Conservation (phyloP, 208 protist species). For the Porcisia hertigi region DNA sequence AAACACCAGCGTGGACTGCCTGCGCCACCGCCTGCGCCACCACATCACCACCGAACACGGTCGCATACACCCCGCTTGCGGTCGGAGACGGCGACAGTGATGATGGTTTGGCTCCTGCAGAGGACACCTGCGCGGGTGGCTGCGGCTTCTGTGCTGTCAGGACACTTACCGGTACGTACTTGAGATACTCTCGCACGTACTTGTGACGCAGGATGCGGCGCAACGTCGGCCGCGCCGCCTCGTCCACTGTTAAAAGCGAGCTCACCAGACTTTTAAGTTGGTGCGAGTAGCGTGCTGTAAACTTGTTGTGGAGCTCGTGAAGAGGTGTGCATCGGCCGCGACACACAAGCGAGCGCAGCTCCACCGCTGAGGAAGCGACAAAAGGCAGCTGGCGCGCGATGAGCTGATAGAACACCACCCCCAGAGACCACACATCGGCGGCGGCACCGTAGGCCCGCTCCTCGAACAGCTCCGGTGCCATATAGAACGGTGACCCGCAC, state of each 20-base stretch:
- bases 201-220: constrained; percentile 54
- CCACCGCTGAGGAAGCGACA: constrained; percentile 18
- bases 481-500: constrained; percentile 90
- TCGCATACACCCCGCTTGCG: constrained; percentile 30
- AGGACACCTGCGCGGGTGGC: neutral
- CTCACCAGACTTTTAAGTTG: constrained; percentile 60
- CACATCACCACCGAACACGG: constrained; percentile 49
- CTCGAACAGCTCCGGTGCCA: constrained; percentile 93
- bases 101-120: neutral
- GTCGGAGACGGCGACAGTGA: neutral
- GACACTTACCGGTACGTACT: constrained; percentile 36
- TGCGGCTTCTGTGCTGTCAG: constrained; percentile 27
- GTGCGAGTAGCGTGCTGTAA: constrained; percentile 38
- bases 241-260: constrained; percentile 59
- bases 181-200: constrained; percentile 52
- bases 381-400: constrained; percentile 71
- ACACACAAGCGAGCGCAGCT: constrained; percentile 9
- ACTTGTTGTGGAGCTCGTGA: constrained; percentile 4
- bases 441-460: constrained; percentile 88
- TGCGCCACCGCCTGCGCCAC: constrained; percentile 40
- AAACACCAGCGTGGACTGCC: constrained; percentile 7
- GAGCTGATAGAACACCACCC: constrained; percentile 94
- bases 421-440: constrained; percentile 96
- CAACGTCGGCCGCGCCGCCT: constrained; percentile 57
- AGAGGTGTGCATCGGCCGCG: constrained; percentile 25